Percentiles rank a stretch among this genome's conserved stretches.
Conservation (phyloP, 495 filamentous ascomycete species). For the Podospora comata region DNA sequence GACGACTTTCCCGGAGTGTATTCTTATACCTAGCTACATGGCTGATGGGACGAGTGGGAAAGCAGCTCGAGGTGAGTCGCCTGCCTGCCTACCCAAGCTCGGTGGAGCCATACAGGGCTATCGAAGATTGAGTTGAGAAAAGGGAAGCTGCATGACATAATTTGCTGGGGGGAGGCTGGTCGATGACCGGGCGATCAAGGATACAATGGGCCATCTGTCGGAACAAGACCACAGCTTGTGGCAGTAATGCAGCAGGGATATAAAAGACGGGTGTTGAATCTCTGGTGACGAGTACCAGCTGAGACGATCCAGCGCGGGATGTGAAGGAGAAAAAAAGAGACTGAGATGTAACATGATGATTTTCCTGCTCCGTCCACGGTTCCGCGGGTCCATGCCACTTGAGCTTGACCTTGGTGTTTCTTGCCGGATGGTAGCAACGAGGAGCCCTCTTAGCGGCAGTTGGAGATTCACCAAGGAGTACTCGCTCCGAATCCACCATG, state of each 20-base stretch:
- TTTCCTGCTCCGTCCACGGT: not conserved
- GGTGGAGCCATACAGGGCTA: conserved; percentile 25
- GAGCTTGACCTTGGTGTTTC: not conserved
- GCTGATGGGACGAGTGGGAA: conserved; percentile 12
- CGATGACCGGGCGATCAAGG: conserved; percentile 19
- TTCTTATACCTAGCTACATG: conserved; percentile 19
- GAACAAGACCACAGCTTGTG: conserved; percentile 19
- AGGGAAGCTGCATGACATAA: conserved; percentile 31
- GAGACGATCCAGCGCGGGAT: not conserved
- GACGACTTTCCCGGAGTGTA: conserved; percentile 15
- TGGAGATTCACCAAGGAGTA: not conserved
- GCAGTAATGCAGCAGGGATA: conserved; percentile 25
- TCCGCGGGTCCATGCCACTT: not conserved
- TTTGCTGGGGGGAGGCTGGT: conserved; percentile 17
- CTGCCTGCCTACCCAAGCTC: conserved; percentile 20
- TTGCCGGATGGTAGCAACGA: not conserved
- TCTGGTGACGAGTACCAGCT: conserved; percentile 1
- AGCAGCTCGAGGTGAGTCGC: conserved; percentile 17
- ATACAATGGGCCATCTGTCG: conserved; percentile 21
- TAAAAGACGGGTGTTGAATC: conserved; percentile 14
- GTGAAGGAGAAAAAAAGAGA: not conserved
- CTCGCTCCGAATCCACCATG: conserved; percentile 9
- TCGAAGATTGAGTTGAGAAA: conserved; percentile 14
- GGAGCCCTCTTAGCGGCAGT: not conserved
- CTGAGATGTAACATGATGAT: not conserved